A percentile compares a stretch with the other conserved stretches of the same genome.
These are phyloP conservation scores for Glutinoglossum americanum DNA, from an alignment of 495 filamentous ascomycete species.

Conservation along the genomic window DNA sequence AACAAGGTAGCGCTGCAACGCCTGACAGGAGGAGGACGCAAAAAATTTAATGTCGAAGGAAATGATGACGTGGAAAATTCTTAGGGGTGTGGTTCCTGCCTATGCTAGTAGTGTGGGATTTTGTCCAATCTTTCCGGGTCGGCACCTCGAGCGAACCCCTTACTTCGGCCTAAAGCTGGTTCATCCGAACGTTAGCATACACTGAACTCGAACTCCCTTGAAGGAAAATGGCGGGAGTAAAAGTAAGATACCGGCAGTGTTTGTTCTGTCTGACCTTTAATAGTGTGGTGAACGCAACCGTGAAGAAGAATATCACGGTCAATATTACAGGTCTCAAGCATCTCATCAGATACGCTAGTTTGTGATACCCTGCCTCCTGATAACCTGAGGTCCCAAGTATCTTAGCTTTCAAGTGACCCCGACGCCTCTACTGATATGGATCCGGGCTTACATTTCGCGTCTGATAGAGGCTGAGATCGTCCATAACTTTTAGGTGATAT, in stretches of 20 bases:
- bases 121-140: constrained; percentile 4
- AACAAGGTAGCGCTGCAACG: constrained; percentile 75
- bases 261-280: neutral
- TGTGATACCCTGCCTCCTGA: neutral
- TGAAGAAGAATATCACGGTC: neutral
- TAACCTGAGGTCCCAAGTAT: neutral
- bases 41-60: constrained; percentile 65
- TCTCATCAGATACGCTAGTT: neutral
- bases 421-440: neutral
- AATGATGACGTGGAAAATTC: constrained; percentile 44
- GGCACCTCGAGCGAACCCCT: neutral
- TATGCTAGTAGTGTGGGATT: constrained; percentile 4
- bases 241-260: neutral
- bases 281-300: neutral
- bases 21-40: constrained; percentile 60
- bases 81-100: constrained; percentile 17
- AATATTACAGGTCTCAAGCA: neutral
- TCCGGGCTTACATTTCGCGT: neutral
- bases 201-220: neutral
- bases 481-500: neutral
- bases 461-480: neutral
- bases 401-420: neutral
- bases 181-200: neutral
- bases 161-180: neutral
- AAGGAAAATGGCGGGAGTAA: neutral